Base-by-base conservation (phyloP, 768 basidiomycete species). In the Auricularia sp. region DNA sequence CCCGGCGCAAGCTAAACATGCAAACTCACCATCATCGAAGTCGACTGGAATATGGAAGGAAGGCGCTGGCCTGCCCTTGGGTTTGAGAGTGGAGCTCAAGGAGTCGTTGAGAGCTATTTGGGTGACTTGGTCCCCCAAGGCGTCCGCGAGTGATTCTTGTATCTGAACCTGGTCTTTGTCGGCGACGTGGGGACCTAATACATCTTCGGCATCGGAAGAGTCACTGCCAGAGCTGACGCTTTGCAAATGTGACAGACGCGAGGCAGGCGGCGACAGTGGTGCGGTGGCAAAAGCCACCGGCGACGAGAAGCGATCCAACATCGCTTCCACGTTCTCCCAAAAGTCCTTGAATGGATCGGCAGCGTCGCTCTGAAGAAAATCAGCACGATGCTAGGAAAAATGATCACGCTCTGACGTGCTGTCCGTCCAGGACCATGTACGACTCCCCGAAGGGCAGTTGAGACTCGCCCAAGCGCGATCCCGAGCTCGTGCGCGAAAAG, bases 341-440 rank as follows among this genome's bases (percentile, higher is more conserved):
- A 93, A 93, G 69, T 90, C 83, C 71, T 91, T 91, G 77, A 93
- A 93, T 3, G 90, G 86, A 70, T 93, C 91, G 3, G 87, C 85
- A 2, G 90, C 87, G 70, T 93, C 91, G 65, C 86, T 86, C 88
- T 88, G 59, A 12, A 58, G 8, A 62, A 42, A 8, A 21, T 23
- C 54, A 34, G 35, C 29, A 29, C 29, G 29, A 29, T 29, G 29
- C 29, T 29, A 29, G 29, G 29, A 29, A 29, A 29, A 29, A 29
- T 29, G 29, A 29, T 29, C 29, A 29, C 2, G 29, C 29, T 29
- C 84, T 69, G 70, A 90, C 88, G 68, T 85, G 81, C 72, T 91
- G 90, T 18, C 89, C 90, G 18, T 51, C 47, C 3, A 93, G 78
- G 2, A 93, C 79, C 91, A 93, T 91, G 70, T 93, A 93, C 0